Evolutionary conservation across 805 yeast species (phyloP).

Genomic region (Hanseniaspora singularis): DNA sequence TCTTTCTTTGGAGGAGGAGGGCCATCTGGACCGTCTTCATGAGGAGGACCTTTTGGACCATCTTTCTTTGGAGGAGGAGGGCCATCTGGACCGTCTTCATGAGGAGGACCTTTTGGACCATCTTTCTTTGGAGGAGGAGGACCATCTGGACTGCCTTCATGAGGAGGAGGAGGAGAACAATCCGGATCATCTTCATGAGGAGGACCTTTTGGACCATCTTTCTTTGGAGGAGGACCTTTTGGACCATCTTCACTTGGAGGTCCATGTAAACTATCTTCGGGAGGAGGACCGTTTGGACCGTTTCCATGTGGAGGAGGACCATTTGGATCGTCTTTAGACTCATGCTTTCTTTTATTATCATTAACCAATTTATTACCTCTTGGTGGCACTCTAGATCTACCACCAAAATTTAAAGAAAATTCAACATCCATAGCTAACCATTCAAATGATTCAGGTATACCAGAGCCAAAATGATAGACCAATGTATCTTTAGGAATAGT

Average conservation of each 20-base stretch:
- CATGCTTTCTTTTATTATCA: conserved; percentile 19
- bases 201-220: too few relatives aligned
- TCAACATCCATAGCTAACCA: conserved; percentile 59
- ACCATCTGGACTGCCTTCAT: not conserved
- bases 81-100: too few relatives aligned
- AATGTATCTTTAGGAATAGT: conserved; percentile 47
- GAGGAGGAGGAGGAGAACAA: not conserved
- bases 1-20: too few relatives aligned
- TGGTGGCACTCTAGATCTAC: conserved; percentile 18
- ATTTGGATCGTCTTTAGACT: conserved; percentile 12
- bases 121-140: too few relatives aligned
- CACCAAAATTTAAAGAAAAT: conserved; percentile 42
- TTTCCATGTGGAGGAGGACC: not conserved
- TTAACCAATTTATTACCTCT: conserved; percentile 7
- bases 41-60: not conserved
- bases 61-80: too few relatives aligned
- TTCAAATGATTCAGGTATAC: conserved; percentile 39
- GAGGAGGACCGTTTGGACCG: too few relatives aligned
- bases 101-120: not conserved
- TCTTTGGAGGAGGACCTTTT: too few relatives aligned
- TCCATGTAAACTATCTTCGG: too few relatives aligned
- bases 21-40: too few relatives aligned
- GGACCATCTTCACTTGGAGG: too few relatives aligned
- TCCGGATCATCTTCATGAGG: not conserved
- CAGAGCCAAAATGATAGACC: conserved; percentile 43